phyloP scores from a whole-genome alignment of 768 basidiomycete species.

The Leccinum uliginosum region DNA sequence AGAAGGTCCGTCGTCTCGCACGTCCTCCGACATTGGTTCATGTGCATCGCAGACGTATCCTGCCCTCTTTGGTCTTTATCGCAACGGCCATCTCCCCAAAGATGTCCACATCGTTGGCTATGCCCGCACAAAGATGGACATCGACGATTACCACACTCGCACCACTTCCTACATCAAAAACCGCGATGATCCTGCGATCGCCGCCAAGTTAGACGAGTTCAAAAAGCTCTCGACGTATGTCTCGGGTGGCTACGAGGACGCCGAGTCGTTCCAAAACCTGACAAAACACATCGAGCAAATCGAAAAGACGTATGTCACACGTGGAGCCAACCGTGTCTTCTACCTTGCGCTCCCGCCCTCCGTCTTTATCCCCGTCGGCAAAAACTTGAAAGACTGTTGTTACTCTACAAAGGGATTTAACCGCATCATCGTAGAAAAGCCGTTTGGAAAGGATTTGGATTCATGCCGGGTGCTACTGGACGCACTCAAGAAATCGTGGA shows the following conservation, averaged over 20 bases:
- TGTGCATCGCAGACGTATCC: slow-evolving; percentile 72
- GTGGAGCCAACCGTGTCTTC: slow-evolving; percentile 80
- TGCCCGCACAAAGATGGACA: slow-evolving; percentile 92
- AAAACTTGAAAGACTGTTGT: slow-evolving; percentile 76
- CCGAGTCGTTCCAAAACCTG: slow-evolving; percentile 70
- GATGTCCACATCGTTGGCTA: slow-evolving; percentile 92
- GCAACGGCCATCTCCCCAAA: slow-evolving; percentile 72
- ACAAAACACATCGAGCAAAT: slow-evolving; percentile 72
- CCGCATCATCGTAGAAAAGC: slow-evolving; percentile 97
- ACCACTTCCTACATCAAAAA: slow-evolving; percentile 83
- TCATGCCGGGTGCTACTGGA: slow-evolving; percentile 75
- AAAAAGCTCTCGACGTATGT: slow-evolving; percentile 77
- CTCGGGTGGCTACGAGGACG: slow-evolving; percentile 85
- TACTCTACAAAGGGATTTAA: slow-evolving; percentile 72
- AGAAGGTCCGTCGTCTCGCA: slow-evolving; percentile 63
- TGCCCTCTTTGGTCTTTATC: slow-evolving; percentile 87
- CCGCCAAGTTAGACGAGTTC: slow-evolving; percentile 75
- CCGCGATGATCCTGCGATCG: slow-evolving; percentile 51
- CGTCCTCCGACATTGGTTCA: slow-evolving; percentile 31
- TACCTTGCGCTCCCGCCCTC: slow-evolving; percentile 97
- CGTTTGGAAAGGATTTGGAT: slow-evolving; percentile 92
- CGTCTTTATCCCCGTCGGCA: slow-evolving; percentile 88
- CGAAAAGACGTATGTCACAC: slow-evolving; percentile 63
- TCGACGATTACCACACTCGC: slow-evolving; percentile 80
- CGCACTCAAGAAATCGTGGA: slow-evolving; percentile 83